A percentile compares a stretch with the other conserved stretches of the same genome.
These are phyloP conservation scores for Xylariaceae sp. DNA, from an alignment of 2,329 filamentous ascomycete species.

Conservation along the genomic window DNA sequence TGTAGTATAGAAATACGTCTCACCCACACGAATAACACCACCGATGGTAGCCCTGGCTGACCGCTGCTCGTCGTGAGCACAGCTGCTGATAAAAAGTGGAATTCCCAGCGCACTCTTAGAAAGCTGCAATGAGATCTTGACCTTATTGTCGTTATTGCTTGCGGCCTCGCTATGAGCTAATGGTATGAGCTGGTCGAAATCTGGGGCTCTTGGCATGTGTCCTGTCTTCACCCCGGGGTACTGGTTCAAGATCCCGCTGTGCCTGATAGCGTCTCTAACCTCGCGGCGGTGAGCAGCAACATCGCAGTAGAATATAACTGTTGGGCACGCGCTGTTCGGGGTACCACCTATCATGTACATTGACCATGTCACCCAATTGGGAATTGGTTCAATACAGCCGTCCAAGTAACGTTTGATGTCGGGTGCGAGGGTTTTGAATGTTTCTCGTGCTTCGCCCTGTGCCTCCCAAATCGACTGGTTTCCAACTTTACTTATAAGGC, in stretches of 20 bases:
- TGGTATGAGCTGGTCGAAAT: not conserved
- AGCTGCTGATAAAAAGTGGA: not conserved
- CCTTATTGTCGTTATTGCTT: not conserved
- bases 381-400: slow-evolving; percentile 1
- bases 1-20: slow-evolving; percentile 2
- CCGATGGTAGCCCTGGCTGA: slow-evolving; percentile 1
- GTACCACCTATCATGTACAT: slow-evolving; percentile 1
- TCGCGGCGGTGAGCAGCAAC: not conserved
- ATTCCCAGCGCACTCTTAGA: not conserved
- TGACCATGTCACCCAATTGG: slow-evolving; percentile 4
- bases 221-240: slow-evolving; percentile 4
- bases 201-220: slow-evolving; percentile 4
- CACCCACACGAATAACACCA: not conserved
- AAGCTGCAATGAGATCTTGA: not conserved
- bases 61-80: not conserved
- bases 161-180: too few relatives aligned
- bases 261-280: not conserved
- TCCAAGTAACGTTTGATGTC: slow-evolving; percentile 3
- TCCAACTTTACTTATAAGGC: not conserved
- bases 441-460: not conserved
- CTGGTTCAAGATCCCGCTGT: not conserved
- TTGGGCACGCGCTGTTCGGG: not conserved
- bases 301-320: not conserved
- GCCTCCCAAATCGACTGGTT: slow-evolving; percentile 1
- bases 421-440: not conserved